Conservation (phyloP, 768 basidiomycete genomes). For the Leccinum subtestaceum region DNA sequence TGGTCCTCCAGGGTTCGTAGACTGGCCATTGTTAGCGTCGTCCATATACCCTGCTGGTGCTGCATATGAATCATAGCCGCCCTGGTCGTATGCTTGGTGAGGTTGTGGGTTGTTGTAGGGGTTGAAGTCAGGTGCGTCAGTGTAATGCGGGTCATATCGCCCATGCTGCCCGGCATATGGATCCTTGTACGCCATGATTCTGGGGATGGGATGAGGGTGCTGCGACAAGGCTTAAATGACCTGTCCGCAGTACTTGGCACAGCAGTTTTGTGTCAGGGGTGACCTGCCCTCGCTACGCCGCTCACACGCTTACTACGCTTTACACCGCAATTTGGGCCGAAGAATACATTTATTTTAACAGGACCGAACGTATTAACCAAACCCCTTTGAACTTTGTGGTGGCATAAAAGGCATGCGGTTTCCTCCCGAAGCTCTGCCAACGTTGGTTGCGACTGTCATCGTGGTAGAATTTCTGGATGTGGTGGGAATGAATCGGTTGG, state of each 20-base stretch:
- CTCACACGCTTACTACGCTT: conserved; percentile 12
- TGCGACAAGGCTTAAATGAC: conserved; percentile 15
- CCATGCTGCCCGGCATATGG: conserved; percentile 43
- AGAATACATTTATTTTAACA: conserved; percentile 2
- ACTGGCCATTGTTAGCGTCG: conserved; percentile 29
- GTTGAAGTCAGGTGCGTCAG: conserved; percentile 39
- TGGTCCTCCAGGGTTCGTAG: conserved; percentile 12
- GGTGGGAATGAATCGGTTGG: conserved; percentile 33
- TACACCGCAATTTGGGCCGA: background rate
- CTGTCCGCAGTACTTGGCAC: conserved; percentile 7
- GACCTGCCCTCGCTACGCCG: background rate
- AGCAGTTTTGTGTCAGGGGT: conserved; percentile 1
- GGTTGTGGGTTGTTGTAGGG: conserved; percentile 45
- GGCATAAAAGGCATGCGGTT: conserved; percentile 58
- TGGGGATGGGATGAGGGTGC: conserved; percentile 11
- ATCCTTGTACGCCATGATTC: conserved; percentile 51
- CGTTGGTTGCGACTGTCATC: conserved; percentile 4
- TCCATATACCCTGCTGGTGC: conserved; percentile 37
- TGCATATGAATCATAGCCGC: conserved; percentile 32
- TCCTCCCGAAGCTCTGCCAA: conserved; percentile 27
- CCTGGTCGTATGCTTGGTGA: conserved; percentile 54
- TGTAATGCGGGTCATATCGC: conserved; percentile 33
- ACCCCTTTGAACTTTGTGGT: conserved; percentile 33
- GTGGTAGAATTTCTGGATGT: conserved; percentile 28
- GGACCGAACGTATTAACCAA: conserved; percentile 23